Evolutionary conservation across 1,284 basidiomycete species (phyloP).

Genomic region (Exobasidium cylindrosporum): DNA sequence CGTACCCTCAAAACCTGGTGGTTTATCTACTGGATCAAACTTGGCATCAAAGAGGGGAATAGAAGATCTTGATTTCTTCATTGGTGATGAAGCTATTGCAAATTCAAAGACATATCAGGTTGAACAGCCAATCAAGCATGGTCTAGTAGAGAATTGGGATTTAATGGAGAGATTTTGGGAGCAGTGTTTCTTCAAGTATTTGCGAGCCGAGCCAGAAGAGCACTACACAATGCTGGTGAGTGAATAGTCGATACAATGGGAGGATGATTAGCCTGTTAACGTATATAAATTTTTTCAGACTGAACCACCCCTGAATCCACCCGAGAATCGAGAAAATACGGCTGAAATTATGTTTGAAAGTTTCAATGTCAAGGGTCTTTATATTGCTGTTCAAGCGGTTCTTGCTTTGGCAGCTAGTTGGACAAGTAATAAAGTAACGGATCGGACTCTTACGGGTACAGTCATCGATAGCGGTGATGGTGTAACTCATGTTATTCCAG

Average conservation of each 20-base stretch:
- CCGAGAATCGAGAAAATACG: conserved; percentile 98
- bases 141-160: conserved; percentile 99
- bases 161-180: conserved; percentile 99
- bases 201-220: conserved; percentile 96
- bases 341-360: conserved; percentile 99
- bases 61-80: conserved; percentile 99
- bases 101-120: conserved; percentile 88
- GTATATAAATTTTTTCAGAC: conserved; percentile 61
- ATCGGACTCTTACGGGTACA: conserved; percentile 91
- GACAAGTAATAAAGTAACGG: conserved; percentile 86
- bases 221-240: conserved; percentile 94
- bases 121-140: conserved; percentile 95
- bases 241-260: too few relatives aligned
- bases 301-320: conserved; percentile 94
- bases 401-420: conserved; percentile 98
- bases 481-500: conserved; percentile 94
- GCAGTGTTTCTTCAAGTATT: conserved; percentile 99
- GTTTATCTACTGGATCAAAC: conserved; percentile 35
- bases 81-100: conserved; percentile 94
- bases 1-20: conserved; percentile 72
- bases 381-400: conserved; percentile 98
- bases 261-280: too few relatives aligned
- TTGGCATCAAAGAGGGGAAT: conserved; percentile 95
- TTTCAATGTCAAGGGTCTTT: conserved; percentile 95
- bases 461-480: conserved; percentile 99